Evolutionary conservation across 768 basidiomycete species (phyloP).

Genomic region (Rhizopogon vulgaris): DNA sequence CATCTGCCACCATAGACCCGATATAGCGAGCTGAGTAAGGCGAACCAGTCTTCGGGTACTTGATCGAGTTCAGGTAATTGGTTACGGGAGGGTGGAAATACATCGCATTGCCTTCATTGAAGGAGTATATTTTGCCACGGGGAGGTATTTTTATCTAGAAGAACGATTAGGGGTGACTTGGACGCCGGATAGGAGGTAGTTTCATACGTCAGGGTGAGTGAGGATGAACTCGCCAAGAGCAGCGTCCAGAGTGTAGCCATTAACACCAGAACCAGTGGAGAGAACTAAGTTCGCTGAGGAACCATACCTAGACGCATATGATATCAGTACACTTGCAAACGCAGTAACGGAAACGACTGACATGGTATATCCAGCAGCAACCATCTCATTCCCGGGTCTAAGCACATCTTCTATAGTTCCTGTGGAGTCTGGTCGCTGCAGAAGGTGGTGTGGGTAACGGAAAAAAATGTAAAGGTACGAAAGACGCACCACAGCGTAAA

Average conservation of each 20-base stretch:
- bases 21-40: conserved; percentile 94
- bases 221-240: conserved; percentile 97
- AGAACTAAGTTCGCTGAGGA: conserved; percentile 96
- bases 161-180: conserved; percentile 4
- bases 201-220: conserved; percentile 85
- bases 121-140: conserved; percentile 98
- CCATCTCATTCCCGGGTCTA: conserved; percentile 93
- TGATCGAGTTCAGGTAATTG: conserved; percentile 86
- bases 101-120: conserved; percentile 97
- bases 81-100: conserved; percentile 83
- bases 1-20: conserved; percentile 99
- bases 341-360: conserved; percentile 30
- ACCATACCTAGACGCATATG: conserved; percentile 54
- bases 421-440: conserved; percentile 64
- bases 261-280: conserved; percentile 91
- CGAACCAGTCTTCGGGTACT: conserved; percentile 69
- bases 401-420: conserved; percentile 87
- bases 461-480: neutral
- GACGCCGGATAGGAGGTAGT: neutral
- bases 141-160: conserved; percentile 82
- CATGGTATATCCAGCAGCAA: conserved; percentile 97
- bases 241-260: conserved; percentile 96
- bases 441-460: neutral
- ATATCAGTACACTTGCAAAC: neutral
- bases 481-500: conserved; percentile 79